Evolutionary conservation across 106 monocot genomes (phyloP).

Genomic region (Acanthochlamys bracteata): DNA sequence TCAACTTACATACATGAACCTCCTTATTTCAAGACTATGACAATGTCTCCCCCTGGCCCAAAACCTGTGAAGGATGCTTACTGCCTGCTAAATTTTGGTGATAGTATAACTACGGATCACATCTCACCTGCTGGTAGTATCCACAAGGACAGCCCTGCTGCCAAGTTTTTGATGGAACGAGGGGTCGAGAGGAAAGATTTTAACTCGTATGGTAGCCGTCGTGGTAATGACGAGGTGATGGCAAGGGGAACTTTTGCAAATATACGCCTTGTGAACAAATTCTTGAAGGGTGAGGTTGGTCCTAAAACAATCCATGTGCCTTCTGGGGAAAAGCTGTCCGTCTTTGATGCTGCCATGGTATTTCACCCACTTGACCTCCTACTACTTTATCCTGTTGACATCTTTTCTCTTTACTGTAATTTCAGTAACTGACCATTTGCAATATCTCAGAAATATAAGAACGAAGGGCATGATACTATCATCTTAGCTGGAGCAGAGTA

Average conservation of each 20-base stretch:
- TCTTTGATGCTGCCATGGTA: slow-evolving; percentile 81
- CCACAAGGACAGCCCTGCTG: slow-evolving; percentile 77
- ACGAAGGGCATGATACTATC: slow-evolving; percentile 47
- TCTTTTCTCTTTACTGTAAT: background rate
- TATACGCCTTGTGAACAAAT: slow-evolving; percentile 73
- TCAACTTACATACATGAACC: slow-evolving; percentile 81
- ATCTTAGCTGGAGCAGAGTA: slow-evolving; percentile 71
- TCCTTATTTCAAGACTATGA: slow-evolving; percentile 74
- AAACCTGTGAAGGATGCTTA: slow-evolving; percentile 59
- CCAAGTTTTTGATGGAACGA: slow-evolving; percentile 64
- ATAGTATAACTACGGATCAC: slow-evolving; percentile 75
- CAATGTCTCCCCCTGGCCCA: slow-evolving; percentile 66
- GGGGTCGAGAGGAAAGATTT: slow-evolving; percentile 66
- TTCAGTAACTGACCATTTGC: background rate
- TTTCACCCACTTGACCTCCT: slow-evolving; percentile 1
- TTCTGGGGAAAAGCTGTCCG: slow-evolving; percentile 71
- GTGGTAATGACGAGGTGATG: slow-evolving; percentile 82
- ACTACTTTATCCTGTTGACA: background rate
- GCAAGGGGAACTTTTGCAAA: slow-evolving; percentile 85
- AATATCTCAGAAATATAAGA: slow-evolving; percentile 52
- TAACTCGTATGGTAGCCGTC: slow-evolving; percentile 82
- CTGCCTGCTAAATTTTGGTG: slow-evolving; percentile 65
- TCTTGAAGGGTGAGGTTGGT: slow-evolving; percentile 73
- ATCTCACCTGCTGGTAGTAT: slow-evolving; percentile 80
- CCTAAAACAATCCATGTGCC: slow-evolving; percentile 79